Evolutionary conservation across 2,329 filamentous ascomycete genomes (phyloP).

Genomic region (Xylaria hypoxylon): DNA sequence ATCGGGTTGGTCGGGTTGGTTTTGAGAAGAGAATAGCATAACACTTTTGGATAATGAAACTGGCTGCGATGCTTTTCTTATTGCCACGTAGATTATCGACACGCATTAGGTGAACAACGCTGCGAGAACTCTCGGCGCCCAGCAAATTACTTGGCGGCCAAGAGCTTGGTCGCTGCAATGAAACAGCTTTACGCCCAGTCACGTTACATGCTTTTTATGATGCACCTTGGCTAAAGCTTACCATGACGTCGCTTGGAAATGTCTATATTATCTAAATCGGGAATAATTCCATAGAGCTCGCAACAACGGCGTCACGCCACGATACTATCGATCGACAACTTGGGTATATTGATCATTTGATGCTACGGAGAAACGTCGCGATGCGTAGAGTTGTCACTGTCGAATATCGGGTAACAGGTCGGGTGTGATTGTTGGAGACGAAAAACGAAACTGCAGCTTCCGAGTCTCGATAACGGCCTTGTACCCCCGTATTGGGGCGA

Average conservation of each 20-base stretch:
- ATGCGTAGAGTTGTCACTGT: background rate
- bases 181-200: conserved; percentile 16
- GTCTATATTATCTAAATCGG: conserved; percentile 5
- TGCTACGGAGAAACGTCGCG: conserved; percentile 10
- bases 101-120: conserved; percentile 11
- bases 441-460: conserved; percentile 18
- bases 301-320: background rate
- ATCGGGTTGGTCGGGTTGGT: background rate
- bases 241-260: conserved; percentile 32
- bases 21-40: background rate
- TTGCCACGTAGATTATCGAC: conserved; percentile 5
- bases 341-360: background rate
- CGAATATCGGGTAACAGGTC: background rate
- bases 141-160: conserved; percentile 29
- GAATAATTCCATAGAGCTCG: conserved; percentile 3
- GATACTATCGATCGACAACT: background rate
- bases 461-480: background rate
- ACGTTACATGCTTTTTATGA: conserved; percentile 32
- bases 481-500: background rate
- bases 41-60: background rate
- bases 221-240: conserved; percentile 39
- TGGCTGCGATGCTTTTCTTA: conserved; percentile 1
- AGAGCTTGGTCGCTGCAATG: conserved; percentile 37
- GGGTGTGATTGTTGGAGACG: conserved; percentile 16
- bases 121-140: conserved; percentile 35